Conservation (phyloP, 352 stramenopile species). For the Phytophthora parvispora region DNA sequence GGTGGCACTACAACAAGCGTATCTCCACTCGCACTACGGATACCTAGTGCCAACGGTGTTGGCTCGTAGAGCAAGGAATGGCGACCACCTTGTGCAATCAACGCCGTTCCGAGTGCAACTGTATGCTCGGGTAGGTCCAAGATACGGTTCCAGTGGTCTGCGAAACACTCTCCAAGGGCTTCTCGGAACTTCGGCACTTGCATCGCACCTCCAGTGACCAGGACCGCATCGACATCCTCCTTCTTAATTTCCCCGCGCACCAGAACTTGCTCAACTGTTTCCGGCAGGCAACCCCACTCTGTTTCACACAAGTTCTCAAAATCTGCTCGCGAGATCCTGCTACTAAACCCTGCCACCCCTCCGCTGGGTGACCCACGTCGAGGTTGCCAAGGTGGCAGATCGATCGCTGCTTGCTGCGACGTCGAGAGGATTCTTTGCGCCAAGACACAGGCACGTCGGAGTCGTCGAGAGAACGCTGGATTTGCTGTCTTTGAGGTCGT, state of each 20-base stretch:
- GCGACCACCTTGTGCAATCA: conserved; percentile 13
- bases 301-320: conserved; percentile 48
- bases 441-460: conserved; percentile 46
- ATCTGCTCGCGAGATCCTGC: conserved; percentile 41
- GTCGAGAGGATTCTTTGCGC: conserved; percentile 57
- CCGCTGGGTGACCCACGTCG: conserved; percentile 5
- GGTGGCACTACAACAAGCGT: conserved; percentile 32
- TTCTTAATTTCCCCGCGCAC: conserved; percentile 19
- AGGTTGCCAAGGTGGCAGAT: conserved; percentile 36
- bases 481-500: not conserved
- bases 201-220: conserved; percentile 46
- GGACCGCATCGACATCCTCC: conserved; percentile 37
- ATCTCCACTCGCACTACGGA: conserved; percentile 43
- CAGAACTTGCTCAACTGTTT: conserved; percentile 33
- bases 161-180: conserved; percentile 31
- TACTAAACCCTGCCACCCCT: conserved; percentile 17
- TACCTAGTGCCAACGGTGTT: conserved; percentile 39
- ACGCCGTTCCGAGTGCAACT: conserved; percentile 24
- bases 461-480: conserved; percentile 19
- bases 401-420: conserved; percentile 38
- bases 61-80: conserved; percentile 25
- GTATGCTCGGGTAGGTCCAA: conserved; percentile 23
- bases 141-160: conserved; percentile 8
- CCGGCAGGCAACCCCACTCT: conserved; percentile 34
- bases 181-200: conserved; percentile 32